phyloP scores from a whole-genome alignment of 768 basidiomycete species.

The Nevesoporus exiguus region DNA sequence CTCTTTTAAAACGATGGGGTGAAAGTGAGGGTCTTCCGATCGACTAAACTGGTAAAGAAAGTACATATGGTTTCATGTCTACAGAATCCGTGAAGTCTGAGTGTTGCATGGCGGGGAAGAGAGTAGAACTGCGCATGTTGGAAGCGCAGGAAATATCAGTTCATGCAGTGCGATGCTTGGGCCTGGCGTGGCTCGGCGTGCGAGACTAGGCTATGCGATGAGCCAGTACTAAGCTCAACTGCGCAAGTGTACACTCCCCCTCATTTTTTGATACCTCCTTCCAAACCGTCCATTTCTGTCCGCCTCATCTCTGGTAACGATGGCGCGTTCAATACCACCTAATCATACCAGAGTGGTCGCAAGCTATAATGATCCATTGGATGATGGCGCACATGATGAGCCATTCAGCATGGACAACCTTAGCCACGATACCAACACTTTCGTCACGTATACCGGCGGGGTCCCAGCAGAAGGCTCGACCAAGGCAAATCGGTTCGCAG shows the following conservation, averaged over 20 bases:
- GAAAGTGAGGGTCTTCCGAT: conserved; percentile 36
- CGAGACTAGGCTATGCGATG: conserved; percentile 9
- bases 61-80: not conserved
- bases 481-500: not conserved
- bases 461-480: conserved; percentile 12
- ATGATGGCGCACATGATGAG: conserved; percentile 21
- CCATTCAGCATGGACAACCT: conserved; percentile 18
- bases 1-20: conserved; percentile 35
- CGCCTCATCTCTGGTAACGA: conserved; percentile 24
- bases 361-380: conserved; percentile 25
- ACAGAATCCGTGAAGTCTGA: not conserved
- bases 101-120: not conserved
- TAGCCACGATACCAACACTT: conserved; percentile 17
- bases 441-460: conserved; percentile 22
- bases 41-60: conserved; percentile 9
- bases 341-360: conserved; percentile 8
- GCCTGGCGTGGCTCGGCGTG: conserved; percentile 13
- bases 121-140: not conserved
- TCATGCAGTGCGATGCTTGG: too few species aligned
- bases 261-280: not conserved
- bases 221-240: not conserved
- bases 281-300: not conserved
- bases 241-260: not conserved
- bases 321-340: conserved; percentile 21
- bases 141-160: too few species aligned